phyloP scores from a whole-genome alignment of 768 basidiomycete genomes.

The Crucibulum laeve region DNA sequence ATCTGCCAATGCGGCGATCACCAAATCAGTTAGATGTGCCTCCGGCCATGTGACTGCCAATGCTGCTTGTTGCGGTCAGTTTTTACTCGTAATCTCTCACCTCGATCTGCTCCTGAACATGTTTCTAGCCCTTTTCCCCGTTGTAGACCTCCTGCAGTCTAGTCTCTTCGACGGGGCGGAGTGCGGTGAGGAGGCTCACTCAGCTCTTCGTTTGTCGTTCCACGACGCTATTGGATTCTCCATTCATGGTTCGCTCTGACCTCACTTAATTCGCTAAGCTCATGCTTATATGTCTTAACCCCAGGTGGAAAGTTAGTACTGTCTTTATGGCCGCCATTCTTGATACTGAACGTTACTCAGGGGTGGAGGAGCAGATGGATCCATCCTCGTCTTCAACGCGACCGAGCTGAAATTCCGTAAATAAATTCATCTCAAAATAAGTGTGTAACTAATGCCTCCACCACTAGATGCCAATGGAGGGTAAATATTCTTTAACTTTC shows the following conservation, averaged over 20 bases:
- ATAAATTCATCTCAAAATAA: constrained; percentile 3
- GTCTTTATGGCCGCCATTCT: background rate
- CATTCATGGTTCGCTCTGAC: constrained; percentile 5
- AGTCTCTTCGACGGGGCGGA: constrained; percentile 28
- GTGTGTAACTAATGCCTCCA: background rate
- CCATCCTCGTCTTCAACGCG: constrained; percentile 21
- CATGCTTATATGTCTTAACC: background rate
- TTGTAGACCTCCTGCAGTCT: constrained; percentile 24
- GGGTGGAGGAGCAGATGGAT: constrained; percentile 25
- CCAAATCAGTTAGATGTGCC: constrained; percentile 4
- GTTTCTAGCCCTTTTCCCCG: constrained; percentile 14
- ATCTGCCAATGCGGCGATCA: constrained; percentile 2
- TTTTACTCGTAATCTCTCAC: background rate
- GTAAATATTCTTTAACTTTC: constrained; percentile 3
- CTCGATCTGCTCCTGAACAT: background rate
- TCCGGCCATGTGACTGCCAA: constrained; percentile 5
- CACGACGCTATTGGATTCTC: constrained; percentile 15
- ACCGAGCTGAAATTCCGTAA: constrained; percentile 18
- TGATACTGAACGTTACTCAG: background rate
- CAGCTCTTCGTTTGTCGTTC: constrained; percentile 16
- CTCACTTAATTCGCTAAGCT: background rate
- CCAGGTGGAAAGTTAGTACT: background rate
- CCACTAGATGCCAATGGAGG: constrained; percentile 18
- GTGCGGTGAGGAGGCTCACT: constrained; percentile 25
- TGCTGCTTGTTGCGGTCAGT: constrained; percentile 4